These are phyloP conservation scores for Wickerhamiella spandovensis DNA, from an alignment of 805 yeast species.

Conservation along the genomic window DNA sequence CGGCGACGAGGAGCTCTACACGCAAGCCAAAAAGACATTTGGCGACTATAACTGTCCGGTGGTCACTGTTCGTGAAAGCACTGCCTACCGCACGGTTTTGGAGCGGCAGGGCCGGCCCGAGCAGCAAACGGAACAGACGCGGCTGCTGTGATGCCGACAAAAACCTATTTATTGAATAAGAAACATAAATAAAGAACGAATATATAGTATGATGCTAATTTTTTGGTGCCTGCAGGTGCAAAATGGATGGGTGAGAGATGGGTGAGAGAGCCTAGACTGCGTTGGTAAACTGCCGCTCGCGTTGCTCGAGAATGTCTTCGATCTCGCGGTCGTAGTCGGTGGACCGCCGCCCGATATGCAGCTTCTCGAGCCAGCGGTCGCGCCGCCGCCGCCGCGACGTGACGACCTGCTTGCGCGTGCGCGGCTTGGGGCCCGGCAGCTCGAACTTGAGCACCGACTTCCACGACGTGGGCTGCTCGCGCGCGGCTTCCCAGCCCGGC, in stretches of 20 bases:
- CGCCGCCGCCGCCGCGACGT: conserved; percentile 11
- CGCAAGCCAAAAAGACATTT: conserved; percentile 23
- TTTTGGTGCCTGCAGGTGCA: too few relatives aligned
- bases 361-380: conserved; percentile 17
- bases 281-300: conserved; percentile 24
- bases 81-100: conserved; percentile 9
- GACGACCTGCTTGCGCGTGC: not conserved
- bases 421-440: not conserved
- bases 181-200: not conserved
- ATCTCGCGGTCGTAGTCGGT: conserved; percentile 26
- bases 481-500: conserved; percentile 38
- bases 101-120: conserved; percentile 4
- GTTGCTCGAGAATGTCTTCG: conserved; percentile 24
- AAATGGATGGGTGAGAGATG: not conserved
- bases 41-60: conserved; percentile 34
- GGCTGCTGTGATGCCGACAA: not conserved
- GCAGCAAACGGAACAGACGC: not conserved
- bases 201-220: not conserved
- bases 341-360: conserved; percentile 18
- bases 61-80: conserved; percentile 23
- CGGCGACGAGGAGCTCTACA: conserved; percentile 25
- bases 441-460: conserved; percentile 20
- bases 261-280: not conserved
- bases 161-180: not conserved
- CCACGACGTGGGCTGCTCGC: conserved; percentile 61